Evolutionary conservation across 805 yeast species (phyloP).

Genomic region (Metschnikowia sp.): DNA sequence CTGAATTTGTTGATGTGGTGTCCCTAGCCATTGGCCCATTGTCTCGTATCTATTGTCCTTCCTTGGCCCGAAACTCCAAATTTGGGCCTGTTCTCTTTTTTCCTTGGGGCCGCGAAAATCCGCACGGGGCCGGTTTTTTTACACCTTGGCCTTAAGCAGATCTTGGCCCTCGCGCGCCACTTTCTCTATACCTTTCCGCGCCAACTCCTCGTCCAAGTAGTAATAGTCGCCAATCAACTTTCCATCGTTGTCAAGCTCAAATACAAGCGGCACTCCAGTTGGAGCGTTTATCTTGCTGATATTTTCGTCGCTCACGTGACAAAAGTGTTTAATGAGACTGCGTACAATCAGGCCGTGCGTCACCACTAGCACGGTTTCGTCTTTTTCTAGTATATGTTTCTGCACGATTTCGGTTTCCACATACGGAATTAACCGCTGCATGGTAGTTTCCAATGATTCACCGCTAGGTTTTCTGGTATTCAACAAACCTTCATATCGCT

Average conservation of each 20-base stretch:
- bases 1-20: too few species aligned
- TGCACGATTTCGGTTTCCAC: conserved; percentile 28
- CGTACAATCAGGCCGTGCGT: conserved; percentile 45
- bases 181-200: conserved; percentile 33
- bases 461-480: conserved; percentile 31
- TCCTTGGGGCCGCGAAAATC: too few species aligned
- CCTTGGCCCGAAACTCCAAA: too few species aligned
- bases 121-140: not conserved
- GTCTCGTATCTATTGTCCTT: too few species aligned
- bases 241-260: conserved; percentile 34
- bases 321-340: conserved; percentile 37
- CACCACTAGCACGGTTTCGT: conserved; percentile 35
- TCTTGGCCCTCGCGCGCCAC: conserved; percentile 20
- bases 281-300: conserved; percentile 41
- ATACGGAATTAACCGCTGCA: conserved; percentile 39
- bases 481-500: conserved; percentile 28
- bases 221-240: conserved; percentile 28
- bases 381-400: conserved; percentile 20
- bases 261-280: conserved; percentile 43
- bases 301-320: conserved; percentile 34
- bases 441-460: conserved; percentile 37
- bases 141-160: not conserved
- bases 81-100: too few species aligned
- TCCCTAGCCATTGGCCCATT: too few species aligned
- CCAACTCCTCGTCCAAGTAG: conserved; percentile 40